Evolutionary conservation across 192 early-diverging fungal species (phyloP).

Genomic region (Coemansia sp.): DNA sequence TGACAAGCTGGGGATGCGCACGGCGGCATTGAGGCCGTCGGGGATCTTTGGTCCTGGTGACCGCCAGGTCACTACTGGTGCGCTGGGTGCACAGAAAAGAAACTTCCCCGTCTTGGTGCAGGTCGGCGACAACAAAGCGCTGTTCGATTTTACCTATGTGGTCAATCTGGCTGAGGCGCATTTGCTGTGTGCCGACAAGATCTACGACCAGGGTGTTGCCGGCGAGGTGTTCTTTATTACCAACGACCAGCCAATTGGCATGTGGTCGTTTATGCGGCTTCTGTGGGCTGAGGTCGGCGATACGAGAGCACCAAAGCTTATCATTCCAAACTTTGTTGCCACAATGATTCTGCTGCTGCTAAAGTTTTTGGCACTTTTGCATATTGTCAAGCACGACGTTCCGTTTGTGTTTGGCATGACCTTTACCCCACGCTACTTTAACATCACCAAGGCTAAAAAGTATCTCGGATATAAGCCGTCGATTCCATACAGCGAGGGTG

Average conservation of each 20-base stretch:
- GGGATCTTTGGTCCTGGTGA: conserved; percentile 92
- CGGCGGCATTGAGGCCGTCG: conserved; percentile 78
- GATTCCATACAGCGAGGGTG: conserved; percentile 57
- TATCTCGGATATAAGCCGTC: conserved; percentile 64
- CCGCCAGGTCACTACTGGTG: conserved; percentile 64
- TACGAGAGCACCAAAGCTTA: conserved; percentile 56
- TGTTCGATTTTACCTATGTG: conserved; percentile 93
- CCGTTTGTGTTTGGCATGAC: conserved; percentile 78
- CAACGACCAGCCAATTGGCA: conserved; percentile 83
- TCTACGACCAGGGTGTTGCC: conserved; percentile 54
- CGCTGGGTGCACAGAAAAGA: conserved; percentile 61
- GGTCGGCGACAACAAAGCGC: conserved; percentile 77
- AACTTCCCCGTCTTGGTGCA: conserved; percentile 64
- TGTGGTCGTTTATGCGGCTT: conserved; percentile 84
- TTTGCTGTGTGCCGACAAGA: conserved; percentile 75
- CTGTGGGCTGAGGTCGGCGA: conserved; percentile 62
- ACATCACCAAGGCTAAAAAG: conserved; percentile 82
- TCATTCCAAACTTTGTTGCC: conserved; percentile 67
- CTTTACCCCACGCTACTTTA: conserved; percentile 79
- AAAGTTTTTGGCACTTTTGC: conserved; percentile 57
- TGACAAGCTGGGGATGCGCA: conserved; percentile 59
- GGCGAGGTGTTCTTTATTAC: conserved; percentile 86
- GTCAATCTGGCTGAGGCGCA: conserved; percentile 93
- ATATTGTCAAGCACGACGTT: conserved; percentile 67
- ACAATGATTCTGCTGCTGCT: conserved; percentile 62